Base-by-base conservation (phyloP, 495 filamentous ascomycete genomes). In the Usnea hakonensis region DNA sequence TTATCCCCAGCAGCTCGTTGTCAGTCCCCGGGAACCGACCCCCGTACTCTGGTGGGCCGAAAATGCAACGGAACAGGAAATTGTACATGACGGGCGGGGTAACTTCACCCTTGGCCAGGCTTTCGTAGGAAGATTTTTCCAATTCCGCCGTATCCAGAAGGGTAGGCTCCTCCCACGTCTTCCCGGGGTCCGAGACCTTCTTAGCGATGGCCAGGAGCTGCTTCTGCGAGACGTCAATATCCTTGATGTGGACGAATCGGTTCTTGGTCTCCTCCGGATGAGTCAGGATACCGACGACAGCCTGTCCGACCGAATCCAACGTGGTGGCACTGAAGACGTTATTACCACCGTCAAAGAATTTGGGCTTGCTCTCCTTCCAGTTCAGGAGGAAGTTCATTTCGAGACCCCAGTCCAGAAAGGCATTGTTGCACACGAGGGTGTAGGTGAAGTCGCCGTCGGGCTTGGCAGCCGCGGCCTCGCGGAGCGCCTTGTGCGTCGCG, bases 251-350 rank as follows among this genome's bases (percentile, higher is more conserved):
- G 1, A 87, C 58, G 55, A 73, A 74, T 13, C 75, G 73, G 67
- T 87, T 87, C 30, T 73, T 75, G 2, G 84, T 87, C 57, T 78
- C 71, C 0, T 79, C 77, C 0, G 80, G 79, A 57, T 83, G 75
- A 21, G 73, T 64, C 9, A 88, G 65, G 35, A 83, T 69, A 0
- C 74, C 77, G 1, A 68, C 78, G 16, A 87, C 68, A 4, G 78
- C 77, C 44, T 71, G 71, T 19, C 78, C 82, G 33, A 86, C 68
- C 21, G 76, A 75, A 1, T 70, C 35, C 8, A 83, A 70, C 26
- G 74, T 80, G 1, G 81, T 81, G 6, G 73, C 66, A 32, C 79
- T 80, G 53, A 79, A 78, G 16, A 70, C 70, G 26, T 73, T 71
- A 57, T 81, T 72, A 9, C 85, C 85, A 2, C 80, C 81, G 67